Evolutionary conservation across 2,329 filamentous ascomycete genomes (phyloP).

Genomic region (Sarocladium strictum): DNA sequence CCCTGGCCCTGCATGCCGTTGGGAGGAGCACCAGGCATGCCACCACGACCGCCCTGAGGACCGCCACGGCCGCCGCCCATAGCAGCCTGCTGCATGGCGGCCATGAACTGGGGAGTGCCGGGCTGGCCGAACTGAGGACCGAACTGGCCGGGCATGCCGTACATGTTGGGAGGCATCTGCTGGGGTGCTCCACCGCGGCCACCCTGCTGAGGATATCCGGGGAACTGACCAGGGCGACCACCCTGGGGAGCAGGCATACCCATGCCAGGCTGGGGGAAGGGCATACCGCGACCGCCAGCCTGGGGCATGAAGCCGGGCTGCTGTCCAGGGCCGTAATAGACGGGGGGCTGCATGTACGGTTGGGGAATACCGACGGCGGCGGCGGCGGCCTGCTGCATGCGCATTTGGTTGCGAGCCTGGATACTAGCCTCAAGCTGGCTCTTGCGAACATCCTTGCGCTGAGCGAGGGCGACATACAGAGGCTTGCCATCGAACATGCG

Average conservation of each 20-base stretch:
- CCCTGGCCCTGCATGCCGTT: conserved; percentile 49
- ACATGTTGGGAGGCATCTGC: conserved; percentile 83
- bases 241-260: conserved; percentile 67
- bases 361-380: conserved; percentile 75
- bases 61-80: conserved; percentile 57
- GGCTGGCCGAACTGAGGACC: conserved; percentile 76
- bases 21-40: conserved; percentile 66
- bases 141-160: conserved; percentile 73
- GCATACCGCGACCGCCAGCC: conserved; percentile 56
- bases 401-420: conserved; percentile 96
- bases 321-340: conserved; percentile 86
- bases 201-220: conserved; percentile 77
- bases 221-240: conserved; percentile 81
- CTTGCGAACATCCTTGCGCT: conserved; percentile 99
- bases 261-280: conserved; percentile 59
- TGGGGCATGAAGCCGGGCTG: conserved; percentile 64
- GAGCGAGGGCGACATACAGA: conserved; percentile 92
- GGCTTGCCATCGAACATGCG: conserved; percentile 97
- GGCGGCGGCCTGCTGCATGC: conserved; percentile 95
- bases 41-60: conserved; percentile 64
- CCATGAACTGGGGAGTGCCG: conserved; percentile 72
- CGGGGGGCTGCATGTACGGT: conserved; percentile 80
- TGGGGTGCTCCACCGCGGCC: conserved; percentile 83
- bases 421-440: conserved; percentile 99
- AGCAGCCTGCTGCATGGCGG: conserved; percentile 68